Evolutionary conservation across 306 rosid genomes (phyloP), one percentile per base, ranked within the genome.

Genomic region (Luffa aegyptiaca): DNA sequence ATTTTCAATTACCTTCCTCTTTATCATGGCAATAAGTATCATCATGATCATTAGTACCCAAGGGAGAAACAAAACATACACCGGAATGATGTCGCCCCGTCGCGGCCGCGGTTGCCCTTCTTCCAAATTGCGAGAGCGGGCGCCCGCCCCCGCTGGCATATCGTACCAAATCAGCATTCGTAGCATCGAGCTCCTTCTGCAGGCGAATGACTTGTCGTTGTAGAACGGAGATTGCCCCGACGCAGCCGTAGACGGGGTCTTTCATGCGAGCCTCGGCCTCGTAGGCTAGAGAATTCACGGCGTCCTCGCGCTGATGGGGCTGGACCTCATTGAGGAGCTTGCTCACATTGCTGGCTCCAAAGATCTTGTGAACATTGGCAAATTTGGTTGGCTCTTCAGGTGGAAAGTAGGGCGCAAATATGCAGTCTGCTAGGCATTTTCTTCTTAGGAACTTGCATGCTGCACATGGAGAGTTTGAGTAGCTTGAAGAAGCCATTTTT

Each of bases 241-340:
- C 97, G 76, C 98, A 94, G 31, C 98, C 98, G 57, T 94, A 94
- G 7, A 94, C 97, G 0, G 98, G 98, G 77, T 94, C 98, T 52
- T 91, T 94, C 41, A 92, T 90, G 39, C 98, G 80, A 3, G 98
- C 98, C 81, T 92, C 98, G 2, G 98, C 98, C 79, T 95, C 98
- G 44, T 95, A 95, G 9, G 98, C 98, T 4, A 95, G 78, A 52
- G 98, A 95, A 72, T 92, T 95, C 10, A 95, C 96, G 0, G 97
- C 87, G 48, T 95, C 98, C 62, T 95, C 97, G 44, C 98, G 86
- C 77, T 91, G 98, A 64, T 91, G 90, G 2, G 98, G 97, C 9
- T 21, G 86, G 3, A 95, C 96, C 68, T 95, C 98, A 3, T 95
- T 86, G 3, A 95, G 92, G 13, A 95, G 88, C 82, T 95, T 95